phyloP scores from a whole-genome alignment of 805 yeast species.

The Schwanniomyces vanrijiae region DNA sequence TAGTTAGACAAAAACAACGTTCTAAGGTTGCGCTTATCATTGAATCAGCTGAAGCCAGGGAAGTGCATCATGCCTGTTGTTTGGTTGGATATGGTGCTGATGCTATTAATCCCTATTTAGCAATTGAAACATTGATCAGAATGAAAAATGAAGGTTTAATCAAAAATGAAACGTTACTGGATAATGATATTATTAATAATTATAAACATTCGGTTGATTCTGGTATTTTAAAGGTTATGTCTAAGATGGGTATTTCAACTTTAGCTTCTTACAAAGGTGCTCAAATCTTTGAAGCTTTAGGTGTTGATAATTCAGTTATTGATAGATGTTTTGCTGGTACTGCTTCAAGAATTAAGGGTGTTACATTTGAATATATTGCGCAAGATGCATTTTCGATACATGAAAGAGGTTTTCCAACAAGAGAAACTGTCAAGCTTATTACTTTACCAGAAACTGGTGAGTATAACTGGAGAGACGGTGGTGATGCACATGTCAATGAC shows the following conservation, averaged over 20 bases:
- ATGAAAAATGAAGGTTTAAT: conserved; percentile 80
- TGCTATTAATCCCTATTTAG: conserved; percentile 91
- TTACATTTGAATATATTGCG: conserved; percentile 92
- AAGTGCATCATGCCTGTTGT: conserved; percentile 94
- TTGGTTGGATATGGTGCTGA: conserved; percentile 97
- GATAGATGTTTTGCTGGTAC: conserved; percentile 97
- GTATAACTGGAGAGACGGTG: conserved; percentile 98
- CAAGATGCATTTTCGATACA: conserved; percentile 95
- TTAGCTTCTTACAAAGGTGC: conserved; percentile 99
- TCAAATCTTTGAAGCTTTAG: conserved; percentile 95
- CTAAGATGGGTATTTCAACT: conserved; percentile 99
- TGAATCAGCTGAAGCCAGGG: conserved; percentile 97
- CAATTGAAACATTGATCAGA: conserved; percentile 82
- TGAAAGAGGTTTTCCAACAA: conserved; percentile 84
- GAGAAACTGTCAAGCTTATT: conserved; percentile 67
- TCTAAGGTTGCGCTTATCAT: conserved; percentile 88
- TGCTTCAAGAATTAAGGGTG: conserved; percentile 94
- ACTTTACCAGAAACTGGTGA: conserved; percentile 94
- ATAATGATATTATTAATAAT: conserved; percentile 65
- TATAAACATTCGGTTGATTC: conserved; percentile 84
- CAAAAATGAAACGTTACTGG: conserved; percentile 51
- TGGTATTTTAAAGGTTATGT: conserved; percentile 95
- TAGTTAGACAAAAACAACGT: conserved; percentile 94
- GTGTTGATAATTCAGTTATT: conserved; percentile 91
- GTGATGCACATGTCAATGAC: conserved; percentile 91